Conservation (phyloP, 805 yeast genomes). For the Scheffersomyces stipitis region DNA sequence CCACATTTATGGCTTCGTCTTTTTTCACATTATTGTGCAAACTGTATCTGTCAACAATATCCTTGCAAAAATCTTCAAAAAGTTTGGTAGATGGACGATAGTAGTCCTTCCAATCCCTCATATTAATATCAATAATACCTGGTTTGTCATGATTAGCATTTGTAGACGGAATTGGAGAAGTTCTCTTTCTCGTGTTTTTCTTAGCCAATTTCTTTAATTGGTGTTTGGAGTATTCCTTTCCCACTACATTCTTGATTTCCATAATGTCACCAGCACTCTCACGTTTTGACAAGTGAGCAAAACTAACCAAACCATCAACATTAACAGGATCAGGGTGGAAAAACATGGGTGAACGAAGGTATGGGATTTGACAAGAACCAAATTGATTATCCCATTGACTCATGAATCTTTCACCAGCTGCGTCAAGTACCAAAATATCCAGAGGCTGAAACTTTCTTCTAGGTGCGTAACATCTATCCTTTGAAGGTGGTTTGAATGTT, state of each 20-base stretch:
- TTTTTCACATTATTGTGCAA: constrained; percentile 28
- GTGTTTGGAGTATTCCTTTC: constrained; percentile 45
- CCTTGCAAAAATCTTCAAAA: constrained; percentile 39
- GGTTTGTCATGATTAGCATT: constrained; percentile 24
- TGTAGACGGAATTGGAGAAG: constrained; percentile 16
- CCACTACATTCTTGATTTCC: constrained; percentile 45
- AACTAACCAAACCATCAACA: constrained; percentile 44
- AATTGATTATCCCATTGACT: constrained; percentile 48
- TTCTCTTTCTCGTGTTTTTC: constrained; percentile 13
- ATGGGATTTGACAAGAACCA: constrained; percentile 40
- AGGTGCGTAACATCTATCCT: constrained; percentile 10
- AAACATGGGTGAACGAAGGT: constrained; percentile 47
- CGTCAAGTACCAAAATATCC: constrained; percentile 40
- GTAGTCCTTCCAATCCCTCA: constrained; percentile 45
- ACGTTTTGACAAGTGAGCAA: constrained; percentile 30
- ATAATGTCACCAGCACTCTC: constrained; percentile 30
- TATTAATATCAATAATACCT: constrained; percentile 41
- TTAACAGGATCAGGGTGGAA: constrained; percentile 48
- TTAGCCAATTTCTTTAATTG: constrained; percentile 30
- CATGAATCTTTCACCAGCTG: constrained; percentile 29
- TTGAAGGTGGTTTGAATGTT: constrained; percentile 9
- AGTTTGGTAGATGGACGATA: constrained; percentile 43
- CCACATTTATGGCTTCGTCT: constrained; percentile 33
- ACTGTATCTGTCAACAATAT: constrained; percentile 30
- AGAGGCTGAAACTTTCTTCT: constrained; percentile 17